These are phyloP conservation scores for Bipolaris bicolor DNA, from an alignment of 2,329 filamentous ascomycete species.

Conservation along the genomic window DNA sequence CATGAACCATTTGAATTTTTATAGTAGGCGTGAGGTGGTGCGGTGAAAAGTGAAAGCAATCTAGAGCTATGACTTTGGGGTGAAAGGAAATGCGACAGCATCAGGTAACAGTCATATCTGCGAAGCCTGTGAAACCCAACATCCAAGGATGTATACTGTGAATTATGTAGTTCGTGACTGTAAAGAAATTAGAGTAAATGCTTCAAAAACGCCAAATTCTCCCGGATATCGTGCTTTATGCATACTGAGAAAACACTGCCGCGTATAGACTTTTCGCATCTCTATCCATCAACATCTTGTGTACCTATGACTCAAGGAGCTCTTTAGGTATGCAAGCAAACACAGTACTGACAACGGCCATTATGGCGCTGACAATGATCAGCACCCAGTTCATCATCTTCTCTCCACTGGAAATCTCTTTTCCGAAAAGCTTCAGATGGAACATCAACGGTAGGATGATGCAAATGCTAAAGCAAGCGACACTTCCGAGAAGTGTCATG, in stretches of 20 bases:
- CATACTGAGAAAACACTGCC: background rate
- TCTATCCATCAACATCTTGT: background rate
- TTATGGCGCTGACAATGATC: conserved; percentile 69
- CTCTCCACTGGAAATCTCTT: conserved; percentile 70
- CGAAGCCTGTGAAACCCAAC: background rate
- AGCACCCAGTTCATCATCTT: conserved; percentile 70
- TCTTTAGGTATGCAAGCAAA: conserved; percentile 88
- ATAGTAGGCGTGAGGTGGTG: too few species aligned
- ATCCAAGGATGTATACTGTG: background rate
- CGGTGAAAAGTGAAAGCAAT: background rate
- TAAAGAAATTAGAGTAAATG: conserved; percentile 11
- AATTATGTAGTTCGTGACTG: background rate
- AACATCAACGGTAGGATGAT: conserved; percentile 89
- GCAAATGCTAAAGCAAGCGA: conserved; percentile 92
- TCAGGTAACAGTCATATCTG: background rate
- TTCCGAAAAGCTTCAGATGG: conserved; percentile 85
- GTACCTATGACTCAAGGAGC: conserved; percentile 15
- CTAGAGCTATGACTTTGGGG: background rate
- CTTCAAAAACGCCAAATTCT: conserved; percentile 13
- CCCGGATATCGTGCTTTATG: conserved; percentile 7
- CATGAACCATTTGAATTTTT: background rate
- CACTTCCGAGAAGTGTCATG: conserved; percentile 88
- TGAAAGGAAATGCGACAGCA: background rate
- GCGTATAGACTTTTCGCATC: background rate
- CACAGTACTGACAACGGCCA: conserved; percentile 79